Evolutionary conservation across 106 monocot genomes (phyloP).

Genomic region (Phalaenopsis aphrodite): DNA sequence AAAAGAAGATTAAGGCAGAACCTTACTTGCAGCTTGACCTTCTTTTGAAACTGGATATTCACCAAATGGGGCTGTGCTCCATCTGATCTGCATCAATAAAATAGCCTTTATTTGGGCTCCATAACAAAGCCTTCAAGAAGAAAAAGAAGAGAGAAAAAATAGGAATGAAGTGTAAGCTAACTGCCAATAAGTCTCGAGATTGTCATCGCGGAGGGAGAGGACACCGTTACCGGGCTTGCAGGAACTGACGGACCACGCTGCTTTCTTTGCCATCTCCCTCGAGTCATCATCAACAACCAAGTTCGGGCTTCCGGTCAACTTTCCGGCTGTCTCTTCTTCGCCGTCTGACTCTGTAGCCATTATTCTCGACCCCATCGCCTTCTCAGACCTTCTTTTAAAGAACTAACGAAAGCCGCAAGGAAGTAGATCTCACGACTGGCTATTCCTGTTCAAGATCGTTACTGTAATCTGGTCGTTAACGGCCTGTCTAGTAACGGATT

Average conservation of each 20-base stretch:
- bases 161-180: constrained; percentile 4
- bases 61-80: constrained; percentile 94
- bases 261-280: constrained; percentile 88
- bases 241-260: constrained; percentile 95
- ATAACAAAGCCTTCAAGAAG: background rate
- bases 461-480: too few relatives aligned
- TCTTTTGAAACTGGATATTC: constrained; percentile 97
- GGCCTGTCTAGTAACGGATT: too few relatives aligned
- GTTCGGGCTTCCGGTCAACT: constrained; percentile 40
- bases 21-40: constrained; percentile 79
- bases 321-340: constrained; percentile 48
- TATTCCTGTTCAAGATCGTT: background rate
- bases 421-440: background rate
- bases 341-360: constrained; percentile 79
- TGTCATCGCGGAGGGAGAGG: constrained; percentile 77
- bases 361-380: background rate
- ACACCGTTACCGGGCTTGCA: constrained; percentile 93
- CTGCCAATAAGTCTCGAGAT: constrained; percentile 98
- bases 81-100: constrained; percentile 64
- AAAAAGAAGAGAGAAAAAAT: background rate
- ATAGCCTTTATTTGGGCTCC: background rate
- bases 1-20: background rate
- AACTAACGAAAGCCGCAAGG: background rate
- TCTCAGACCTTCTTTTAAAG: background rate
- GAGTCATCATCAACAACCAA: constrained; percentile 57